Conservation (phyloP, 768 basidiomycete species). For the Gloeostereum incarnatum region DNA sequence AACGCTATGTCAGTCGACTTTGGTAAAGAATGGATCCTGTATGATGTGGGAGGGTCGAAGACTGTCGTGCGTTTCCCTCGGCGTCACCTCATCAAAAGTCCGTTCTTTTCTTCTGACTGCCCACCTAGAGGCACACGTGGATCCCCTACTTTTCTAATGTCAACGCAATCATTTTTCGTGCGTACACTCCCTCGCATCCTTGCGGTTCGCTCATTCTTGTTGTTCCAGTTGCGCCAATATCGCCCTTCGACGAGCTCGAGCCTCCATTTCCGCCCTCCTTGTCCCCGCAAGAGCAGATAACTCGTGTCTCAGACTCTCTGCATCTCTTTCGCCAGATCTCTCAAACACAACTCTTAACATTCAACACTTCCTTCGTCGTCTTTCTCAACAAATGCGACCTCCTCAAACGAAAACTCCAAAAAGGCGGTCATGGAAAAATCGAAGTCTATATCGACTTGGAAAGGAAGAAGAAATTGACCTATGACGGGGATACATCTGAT, state of each 20-base stretch:
- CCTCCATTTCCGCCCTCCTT: no score
- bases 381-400: constrained; percentile 74
- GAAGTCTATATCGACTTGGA: no score
- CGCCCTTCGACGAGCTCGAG: constrained; percentile 36
- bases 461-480: constrained; percentile 47
- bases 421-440: constrained; percentile 35
- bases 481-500: constrained; percentile 59
- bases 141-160: constrained; percentile 65
- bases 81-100: constrained; percentile 2
- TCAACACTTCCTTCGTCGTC: constrained; percentile 52
- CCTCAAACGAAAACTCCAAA: constrained; percentile 36
- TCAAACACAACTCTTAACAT: constrained; percentile 45
- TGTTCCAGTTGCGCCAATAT: constrained; percentile 37
- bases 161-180: constrained; percentile 70
- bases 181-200: constrained; percentile 23
- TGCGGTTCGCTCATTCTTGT: not conserved
- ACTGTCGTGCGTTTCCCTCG: constrained; percentile 29
- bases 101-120: not conserved
- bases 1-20: constrained; percentile 13
- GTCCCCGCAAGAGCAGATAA: constrained; percentile 59
- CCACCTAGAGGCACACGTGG: constrained; percentile 58
- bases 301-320: constrained; percentile 66
- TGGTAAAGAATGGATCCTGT: constrained; percentile 53
- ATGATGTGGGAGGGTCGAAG: constrained; percentile 62
- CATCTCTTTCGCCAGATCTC: constrained; percentile 60